A percentile compares a stretch with the other conserved stretches of the same genome.
These are phyloP conservation scores for Tetrahymena malaccensis DNA, from an alignment of 73 alveolate species.

Conservation along the genomic window DNA sequence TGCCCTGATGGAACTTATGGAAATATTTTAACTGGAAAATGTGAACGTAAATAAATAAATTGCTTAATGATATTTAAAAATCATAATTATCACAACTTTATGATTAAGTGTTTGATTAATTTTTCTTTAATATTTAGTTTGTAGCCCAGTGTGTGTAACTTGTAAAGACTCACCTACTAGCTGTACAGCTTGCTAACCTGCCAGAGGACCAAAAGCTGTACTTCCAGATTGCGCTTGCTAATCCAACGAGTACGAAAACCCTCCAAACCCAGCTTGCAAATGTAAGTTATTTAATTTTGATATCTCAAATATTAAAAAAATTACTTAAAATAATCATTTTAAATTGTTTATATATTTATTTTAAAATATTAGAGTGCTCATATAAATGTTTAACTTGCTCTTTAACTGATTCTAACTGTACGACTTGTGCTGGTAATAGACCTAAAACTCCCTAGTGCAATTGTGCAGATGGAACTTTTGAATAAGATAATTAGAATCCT, in stretches of 20 bases:
- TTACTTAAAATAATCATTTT: too few relatives aligned
- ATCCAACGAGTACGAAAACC: neutral
- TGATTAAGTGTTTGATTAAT: neutral
- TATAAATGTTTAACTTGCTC: neutral
- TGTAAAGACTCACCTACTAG: neutral
- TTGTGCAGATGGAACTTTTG: neutral
- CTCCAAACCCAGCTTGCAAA: neutral
- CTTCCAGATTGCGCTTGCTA: neutral
- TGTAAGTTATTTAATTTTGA: neutral
- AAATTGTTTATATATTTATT: too few relatives aligned
- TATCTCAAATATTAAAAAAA: too few relatives aligned
- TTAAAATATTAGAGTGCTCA: neutral
- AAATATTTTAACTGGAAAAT: neutral
- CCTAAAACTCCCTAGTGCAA: neutral
- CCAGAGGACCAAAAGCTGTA: neutral
- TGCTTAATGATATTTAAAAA: neutral
- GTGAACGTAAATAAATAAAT: neutral
- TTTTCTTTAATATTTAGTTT: neutral
- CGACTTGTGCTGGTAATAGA: neutral
- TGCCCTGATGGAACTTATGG: neutral
- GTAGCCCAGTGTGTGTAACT: neutral
- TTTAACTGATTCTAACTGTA: neutral
- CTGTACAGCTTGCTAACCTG: neutral
- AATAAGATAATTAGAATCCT: neutral
- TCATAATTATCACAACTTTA: too few relatives aligned